Evolutionary conservation across 1,139 yeast genomes (phyloP).

Genomic region (Debaryomycetaceae sp.): DNA sequence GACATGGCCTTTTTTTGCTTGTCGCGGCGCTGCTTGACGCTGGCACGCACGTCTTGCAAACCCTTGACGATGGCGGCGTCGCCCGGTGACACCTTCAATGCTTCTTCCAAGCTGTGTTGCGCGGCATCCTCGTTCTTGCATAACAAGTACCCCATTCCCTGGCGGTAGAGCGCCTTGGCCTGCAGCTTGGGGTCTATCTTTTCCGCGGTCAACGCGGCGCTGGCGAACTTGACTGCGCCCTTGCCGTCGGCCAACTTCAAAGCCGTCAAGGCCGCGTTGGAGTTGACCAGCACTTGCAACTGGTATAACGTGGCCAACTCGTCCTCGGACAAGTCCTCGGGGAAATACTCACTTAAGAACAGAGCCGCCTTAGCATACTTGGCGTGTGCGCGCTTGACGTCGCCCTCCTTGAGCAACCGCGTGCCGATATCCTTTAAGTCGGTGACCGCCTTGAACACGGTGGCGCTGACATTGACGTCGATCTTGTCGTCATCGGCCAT

Average conservation of each 20-base stretch:
- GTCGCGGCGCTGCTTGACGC: slow-evolving; percentile 51
- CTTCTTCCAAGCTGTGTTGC: slow-evolving; percentile 58
- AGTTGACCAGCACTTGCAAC: slow-evolving; percentile 57
- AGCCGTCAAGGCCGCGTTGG: slow-evolving; percentile 75
- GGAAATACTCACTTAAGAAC: slow-evolving; percentile 69
- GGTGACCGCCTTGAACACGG: slow-evolving; percentile 63
- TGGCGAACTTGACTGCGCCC: slow-evolving; percentile 56
- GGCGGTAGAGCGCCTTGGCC: slow-evolving; percentile 83
- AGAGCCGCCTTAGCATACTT: slow-evolving; percentile 72
- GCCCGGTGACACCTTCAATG: slow-evolving; percentile 60
- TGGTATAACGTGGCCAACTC: slow-evolving; percentile 45
- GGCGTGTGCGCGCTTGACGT: slow-evolving; percentile 49
- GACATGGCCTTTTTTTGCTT: slow-evolving; percentile 83
- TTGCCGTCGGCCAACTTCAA: slow-evolving; percentile 57
- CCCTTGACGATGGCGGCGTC: slow-evolving; percentile 76
- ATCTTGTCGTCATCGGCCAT: slow-evolving; percentile 71
- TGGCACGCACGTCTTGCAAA: slow-evolving; percentile 53
- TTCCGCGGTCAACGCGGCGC: slow-evolving; percentile 62
- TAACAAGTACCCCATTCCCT: slow-evolving; percentile 69
- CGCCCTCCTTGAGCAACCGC: slow-evolving; percentile 60
- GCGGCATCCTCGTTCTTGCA: slow-evolving; percentile 73
- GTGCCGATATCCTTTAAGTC: slow-evolving; percentile 80
- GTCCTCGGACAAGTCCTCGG: slow-evolving; percentile 60
- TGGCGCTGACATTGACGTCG: slow-evolving; percentile 53
- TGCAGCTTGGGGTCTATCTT: slow-evolving; percentile 60